A percentile compares a stretch with the other conserved stretches of the same genome.
Evolutionary conservation across 441 rosid genomes (phyloP).

Genomic region (Gossypium schwendimanii): DNA sequence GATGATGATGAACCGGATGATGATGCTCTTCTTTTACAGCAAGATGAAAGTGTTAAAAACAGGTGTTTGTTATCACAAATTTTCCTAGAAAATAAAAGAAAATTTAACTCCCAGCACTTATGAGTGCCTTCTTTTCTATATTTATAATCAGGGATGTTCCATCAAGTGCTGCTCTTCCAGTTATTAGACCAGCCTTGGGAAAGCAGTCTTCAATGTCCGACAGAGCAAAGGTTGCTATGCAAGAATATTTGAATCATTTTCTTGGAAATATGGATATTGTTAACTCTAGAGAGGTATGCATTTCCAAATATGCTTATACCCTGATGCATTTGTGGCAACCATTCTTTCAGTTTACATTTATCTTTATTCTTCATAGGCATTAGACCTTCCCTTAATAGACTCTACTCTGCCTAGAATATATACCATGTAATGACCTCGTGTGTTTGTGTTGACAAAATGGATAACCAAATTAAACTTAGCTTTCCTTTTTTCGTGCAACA

Average conservation of each 20-base stretch:
- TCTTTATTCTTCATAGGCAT: neutral
- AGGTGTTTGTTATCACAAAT: conserved; percentile 41
- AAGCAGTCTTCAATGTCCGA: conserved; percentile 90
- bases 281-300: conserved; percentile 84
- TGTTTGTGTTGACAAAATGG: neutral
- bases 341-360: neutral
- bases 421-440: neutral
- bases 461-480: neutral
- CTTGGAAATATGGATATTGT: conserved; percentile 91
- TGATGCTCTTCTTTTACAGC: conserved; percentile 55
- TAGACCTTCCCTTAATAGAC: neutral
- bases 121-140: conserved; percentile 20
- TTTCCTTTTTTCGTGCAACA: neutral
- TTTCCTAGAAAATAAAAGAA: neutral
- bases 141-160: conserved; percentile 86
- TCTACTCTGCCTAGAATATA: neutral
- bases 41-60: conserved; percentile 73
- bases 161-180: conserved; percentile 89
- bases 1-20: conserved; percentile 89
- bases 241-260: conserved; percentile 86
- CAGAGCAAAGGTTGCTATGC: conserved; percentile 95
- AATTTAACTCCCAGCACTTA: conserved; percentile 18
- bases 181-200: conserved; percentile 86
- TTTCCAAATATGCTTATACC: neutral
- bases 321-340: neutral